Conservation (phyloP, 805 yeast species). For the Saccharomycopsis guyanensis region DNA sequence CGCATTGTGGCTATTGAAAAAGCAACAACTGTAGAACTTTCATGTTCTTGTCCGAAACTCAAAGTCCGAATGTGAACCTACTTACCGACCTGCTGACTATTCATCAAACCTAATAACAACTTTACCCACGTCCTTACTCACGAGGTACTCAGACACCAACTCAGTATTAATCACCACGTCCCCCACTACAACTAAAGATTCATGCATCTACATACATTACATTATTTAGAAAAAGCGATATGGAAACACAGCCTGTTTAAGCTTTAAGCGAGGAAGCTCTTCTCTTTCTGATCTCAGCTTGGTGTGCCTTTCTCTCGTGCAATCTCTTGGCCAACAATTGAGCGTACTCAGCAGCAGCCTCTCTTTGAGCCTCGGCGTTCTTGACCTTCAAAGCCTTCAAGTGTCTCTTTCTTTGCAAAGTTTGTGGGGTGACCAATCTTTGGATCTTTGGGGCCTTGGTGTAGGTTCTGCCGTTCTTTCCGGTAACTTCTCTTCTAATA, state of each 20-base stretch:
- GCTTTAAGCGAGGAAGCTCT: slow-evolving; percentile 98
- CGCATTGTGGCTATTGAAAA: too few species aligned
- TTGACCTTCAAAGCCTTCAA: slow-evolving; percentile 87
- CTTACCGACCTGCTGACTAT: too few species aligned
- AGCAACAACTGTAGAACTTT: too few species aligned
- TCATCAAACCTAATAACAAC: too few species aligned
- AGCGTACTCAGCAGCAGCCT: slow-evolving; percentile 99
- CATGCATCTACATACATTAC: slow-evolving; percentile 1
- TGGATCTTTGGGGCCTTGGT: slow-evolving; percentile 99
- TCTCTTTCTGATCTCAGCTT: slow-evolving; percentile 98
- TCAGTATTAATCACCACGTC: too few species aligned
- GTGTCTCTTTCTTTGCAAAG: slow-evolving; percentile 98
- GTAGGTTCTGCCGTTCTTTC: slow-evolving; percentile 94
- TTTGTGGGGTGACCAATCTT: slow-evolving; percentile 98
- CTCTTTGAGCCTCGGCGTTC: slow-evolving; percentile 98
- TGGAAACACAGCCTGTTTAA: slow-evolving; percentile 39
- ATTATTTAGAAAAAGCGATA: not conserved
- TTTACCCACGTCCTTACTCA: too few species aligned
- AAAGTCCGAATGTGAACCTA: too few species aligned
- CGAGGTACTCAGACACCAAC: too few species aligned
- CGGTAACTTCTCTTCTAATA: slow-evolving; percentile 92
- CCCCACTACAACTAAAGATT: too few species aligned
- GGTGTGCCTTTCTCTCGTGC: slow-evolving; percentile 89
- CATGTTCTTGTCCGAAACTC: too few species aligned
- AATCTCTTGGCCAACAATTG: slow-evolving; percentile 97